These are phyloP conservation scores for Nissolia schottii DNA, from an alignment of 306 rosid genomes.

Conservation along the genomic window DNA sequence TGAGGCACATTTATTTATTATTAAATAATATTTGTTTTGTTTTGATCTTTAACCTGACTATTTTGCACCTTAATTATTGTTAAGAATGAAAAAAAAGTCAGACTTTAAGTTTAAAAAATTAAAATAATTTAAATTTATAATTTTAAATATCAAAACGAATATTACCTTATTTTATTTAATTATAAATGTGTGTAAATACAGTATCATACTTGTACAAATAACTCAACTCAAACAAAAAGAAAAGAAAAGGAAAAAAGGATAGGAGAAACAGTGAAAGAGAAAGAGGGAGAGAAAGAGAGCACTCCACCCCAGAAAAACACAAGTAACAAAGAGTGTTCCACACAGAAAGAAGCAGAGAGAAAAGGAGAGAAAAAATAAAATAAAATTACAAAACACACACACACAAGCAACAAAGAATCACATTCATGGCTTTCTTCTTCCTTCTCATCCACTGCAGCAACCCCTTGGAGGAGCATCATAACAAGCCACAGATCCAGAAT, in stretches of 20 bases:
- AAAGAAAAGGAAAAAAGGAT: neutral
- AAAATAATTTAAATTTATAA: too few species aligned
- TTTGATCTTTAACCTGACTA: too few species aligned
- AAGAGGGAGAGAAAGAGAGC: conserved; percentile 9
- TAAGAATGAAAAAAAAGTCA: too few species aligned
- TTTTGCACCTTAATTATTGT: too few species aligned
- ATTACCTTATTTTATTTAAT: too few species aligned
- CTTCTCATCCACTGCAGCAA: neutral
- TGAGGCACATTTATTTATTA: too few species aligned
- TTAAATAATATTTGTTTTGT: too few species aligned
- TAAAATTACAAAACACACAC: too few species aligned
- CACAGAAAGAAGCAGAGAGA: neutral
- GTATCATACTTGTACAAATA: too few species aligned
- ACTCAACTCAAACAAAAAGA: too few species aligned
- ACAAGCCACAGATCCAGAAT: neutral
- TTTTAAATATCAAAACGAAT: too few species aligned
- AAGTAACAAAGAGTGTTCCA: conserved; percentile 51
- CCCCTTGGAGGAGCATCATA: neutral
- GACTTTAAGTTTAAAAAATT: neutral
- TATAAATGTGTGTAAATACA: too few species aligned
- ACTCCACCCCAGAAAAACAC: conserved; percentile 61
- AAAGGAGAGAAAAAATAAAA: neutral
- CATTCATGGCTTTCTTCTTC: conserved; percentile 19
- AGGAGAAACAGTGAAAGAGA: neutral
- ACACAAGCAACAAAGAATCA: neutral